These are phyloP conservation scores for Fistulina hepatica DNA, from an alignment of 1,284 basidiomycete species.

Conservation along the genomic window DNA sequence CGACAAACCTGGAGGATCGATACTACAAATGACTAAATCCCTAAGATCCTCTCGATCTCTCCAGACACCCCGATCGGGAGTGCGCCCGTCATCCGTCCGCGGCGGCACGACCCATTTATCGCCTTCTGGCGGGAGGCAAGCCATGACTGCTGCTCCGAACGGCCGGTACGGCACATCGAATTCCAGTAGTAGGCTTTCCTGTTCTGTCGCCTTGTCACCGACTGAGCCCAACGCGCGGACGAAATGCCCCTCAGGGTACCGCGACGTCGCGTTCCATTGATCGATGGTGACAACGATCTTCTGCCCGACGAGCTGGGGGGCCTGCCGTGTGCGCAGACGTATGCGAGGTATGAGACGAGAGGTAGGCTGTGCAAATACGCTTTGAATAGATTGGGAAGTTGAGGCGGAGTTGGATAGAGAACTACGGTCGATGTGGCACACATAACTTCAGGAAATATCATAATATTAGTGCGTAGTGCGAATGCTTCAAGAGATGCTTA, in stretches of 20 bases:
- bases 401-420: conserved; percentile 73
- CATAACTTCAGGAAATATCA: conserved; percentile 47
- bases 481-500: conserved; percentile 26
- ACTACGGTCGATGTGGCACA: conserved; percentile 90
- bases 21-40: conserved; percentile 85
- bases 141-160: conserved; percentile 89
- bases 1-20: conserved; percentile 81
- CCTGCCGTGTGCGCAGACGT: conserved; percentile 89
- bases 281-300: conserved; percentile 97
- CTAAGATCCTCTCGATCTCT: conserved; percentile 83
- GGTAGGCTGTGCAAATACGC: conserved; percentile 91
- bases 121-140: conserved; percentile 85
- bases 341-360: conserved; percentile 90
- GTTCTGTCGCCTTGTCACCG: conserved; percentile 93
- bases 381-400: conserved; percentile 81
- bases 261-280: conserved; percentile 76
- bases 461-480: neutral
- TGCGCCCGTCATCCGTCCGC: conserved; percentile 40
- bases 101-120: conserved; percentile 90
- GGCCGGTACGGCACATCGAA: conserved; percentile 96
- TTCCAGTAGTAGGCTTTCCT: conserved; percentile 89
- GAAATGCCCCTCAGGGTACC: conserved; percentile 97
- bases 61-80: conserved; percentile 51
- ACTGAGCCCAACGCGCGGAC: conserved; percentile 87
- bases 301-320: conserved; percentile 77